Base-by-base conservation (phyloP, 331 rosid genomes). In the Erythrophleum ivorense region DNA sequence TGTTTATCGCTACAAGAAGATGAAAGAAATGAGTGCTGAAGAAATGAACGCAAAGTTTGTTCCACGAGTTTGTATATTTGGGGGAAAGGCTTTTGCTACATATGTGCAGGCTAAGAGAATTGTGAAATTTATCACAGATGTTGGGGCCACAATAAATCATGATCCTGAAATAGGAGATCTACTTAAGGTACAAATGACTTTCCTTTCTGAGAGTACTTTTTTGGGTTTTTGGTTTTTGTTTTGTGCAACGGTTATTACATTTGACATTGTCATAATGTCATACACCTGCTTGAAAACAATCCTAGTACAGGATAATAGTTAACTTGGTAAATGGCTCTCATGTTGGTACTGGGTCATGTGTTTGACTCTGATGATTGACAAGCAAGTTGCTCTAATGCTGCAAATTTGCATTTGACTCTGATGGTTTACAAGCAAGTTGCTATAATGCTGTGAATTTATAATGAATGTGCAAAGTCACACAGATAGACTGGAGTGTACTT, bases 21-120 rank as follows among this genome's bases (percentile, higher is more conserved):
- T 96, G 98, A 96, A 92, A 88, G 99, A 96, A 91, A 89, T 92
- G 98, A 94, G 82, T 83, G 89, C 87, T 60, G 76, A 66, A 13
- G 95, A 90, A 85, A 93, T 95, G 86, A 80, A 87, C 73, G 88
- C 36, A 82, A 88, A 80, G 67, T 93, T 84, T 89, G 94, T 94
- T 90, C 99, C 99, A 46, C 89, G 99, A 79, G 99, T 96, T 71
- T 96, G 99, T 84, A 91, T 96, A 80, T 93, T 96, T 78, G 99
- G 99, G 68, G 99, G 99, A 19, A 96, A 96, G 81, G 99, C 99
- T 59, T 96, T 96, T 82, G 75, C 99, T 48, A 96, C 99, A 5
- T 96, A 96, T 79, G 88, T 91, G 70, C 99, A 96, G 81, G 99
- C 99, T 82, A 96, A 94, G 90, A 96, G 98, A 89, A 96, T 96